phyloP scores from a whole-genome alignment of 1,284 basidiomycete species.

The Bjerkandera adusta region DNA sequence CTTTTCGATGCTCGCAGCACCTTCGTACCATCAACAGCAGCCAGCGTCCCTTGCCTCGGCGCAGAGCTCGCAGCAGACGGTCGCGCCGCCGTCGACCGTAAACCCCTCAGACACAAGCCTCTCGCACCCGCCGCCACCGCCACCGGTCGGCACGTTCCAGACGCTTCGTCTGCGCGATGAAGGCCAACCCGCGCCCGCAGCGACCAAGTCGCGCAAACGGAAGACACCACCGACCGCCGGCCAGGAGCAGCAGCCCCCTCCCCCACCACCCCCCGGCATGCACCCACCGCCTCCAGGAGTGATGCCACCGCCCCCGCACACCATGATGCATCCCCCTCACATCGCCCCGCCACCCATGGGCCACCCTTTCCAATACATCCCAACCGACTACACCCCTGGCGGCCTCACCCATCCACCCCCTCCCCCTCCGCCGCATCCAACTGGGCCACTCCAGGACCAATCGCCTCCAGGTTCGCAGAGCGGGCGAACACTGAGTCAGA shows the following conservation, averaged over 20 bases:
- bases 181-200: conserved; percentile 22
- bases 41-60: conserved; percentile 27
- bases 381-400: conserved; percentile 21
- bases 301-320: conserved; percentile 12
- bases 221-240: conserved; percentile 33
- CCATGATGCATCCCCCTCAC: conserved; percentile 14
- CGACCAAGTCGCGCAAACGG: conserved; percentile 35
- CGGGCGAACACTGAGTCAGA: conserved; percentile 61
- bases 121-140: conserved; percentile 16
- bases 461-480: conserved; percentile 25
- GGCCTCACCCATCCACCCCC: conserved; percentile 25
- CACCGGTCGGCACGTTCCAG: conserved; percentile 34
- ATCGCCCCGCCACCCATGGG: conserved; percentile 13
- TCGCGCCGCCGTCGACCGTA: conserved; percentile 16
- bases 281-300: conserved; percentile 25
- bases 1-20: conserved; percentile 20
- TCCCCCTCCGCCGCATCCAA: conserved; percentile 26
- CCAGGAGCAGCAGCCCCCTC: conserved; percentile 35
- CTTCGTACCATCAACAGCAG: conserved; percentile 36
- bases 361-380: conserved; percentile 41
- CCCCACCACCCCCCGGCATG: conserved; percentile 31
- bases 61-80: conserved; percentile 21
- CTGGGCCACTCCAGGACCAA: conserved; percentile 29
- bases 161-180: conserved; percentile 67
- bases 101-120: conserved; percentile 20